A percentile compares a stretch with the other conserved stretches of the same genome.
phyloP scores from a whole-genome alignment of 139 green algal genomes.

The Chlamydomonas urium region DNA sequence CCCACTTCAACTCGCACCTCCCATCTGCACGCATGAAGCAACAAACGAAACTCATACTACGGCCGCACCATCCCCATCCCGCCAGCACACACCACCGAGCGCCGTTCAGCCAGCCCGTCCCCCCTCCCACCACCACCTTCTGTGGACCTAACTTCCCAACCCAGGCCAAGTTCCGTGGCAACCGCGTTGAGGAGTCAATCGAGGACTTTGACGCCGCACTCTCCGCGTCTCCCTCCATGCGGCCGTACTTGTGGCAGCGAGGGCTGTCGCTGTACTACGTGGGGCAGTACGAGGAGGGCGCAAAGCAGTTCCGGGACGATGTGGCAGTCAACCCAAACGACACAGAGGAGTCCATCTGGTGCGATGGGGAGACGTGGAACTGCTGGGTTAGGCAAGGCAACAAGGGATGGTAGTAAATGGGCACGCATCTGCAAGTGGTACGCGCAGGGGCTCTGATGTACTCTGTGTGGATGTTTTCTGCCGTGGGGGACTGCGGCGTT shows the following conservation, averaged over 20 bases:
- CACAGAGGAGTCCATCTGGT: constrained; percentile 78
- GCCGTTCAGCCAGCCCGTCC: too few relatives aligned
- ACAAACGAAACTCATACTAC: too few relatives aligned
- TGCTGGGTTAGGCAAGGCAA: not conserved
- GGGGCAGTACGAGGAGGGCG: constrained; percentile 48
- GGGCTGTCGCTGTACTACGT: constrained; percentile 79
- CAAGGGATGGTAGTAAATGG: not conserved
- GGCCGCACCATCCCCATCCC: too few relatives aligned
- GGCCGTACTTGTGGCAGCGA: constrained; percentile 64
- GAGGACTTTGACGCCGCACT: constrained; percentile 60
- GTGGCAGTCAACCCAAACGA: constrained; percentile 91
- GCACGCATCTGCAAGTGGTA: not conserved
- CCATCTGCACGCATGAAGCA: too few relatives aligned
- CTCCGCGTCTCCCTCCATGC: constrained; percentile 29
- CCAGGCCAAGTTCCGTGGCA: constrained; percentile 12
- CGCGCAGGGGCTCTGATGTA: not conserved
- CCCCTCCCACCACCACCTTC: too few relatives aligned
- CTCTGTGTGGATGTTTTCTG: too few relatives aligned
- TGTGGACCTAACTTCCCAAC: too few relatives aligned
- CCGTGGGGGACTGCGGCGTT: too few relatives aligned
- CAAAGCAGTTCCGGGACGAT: constrained; percentile 67
- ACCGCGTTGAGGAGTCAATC: constrained; percentile 54
- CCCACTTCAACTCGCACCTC: too few relatives aligned
- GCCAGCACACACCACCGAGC: too few relatives aligned
- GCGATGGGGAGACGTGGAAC: not conserved